A percentile compares a stretch with the other conserved stretches of the same genome.
Conservation (phyloP, 2,329 filamentous ascomycete species). For the Magnaporthiopsis incrustans region DNA sequence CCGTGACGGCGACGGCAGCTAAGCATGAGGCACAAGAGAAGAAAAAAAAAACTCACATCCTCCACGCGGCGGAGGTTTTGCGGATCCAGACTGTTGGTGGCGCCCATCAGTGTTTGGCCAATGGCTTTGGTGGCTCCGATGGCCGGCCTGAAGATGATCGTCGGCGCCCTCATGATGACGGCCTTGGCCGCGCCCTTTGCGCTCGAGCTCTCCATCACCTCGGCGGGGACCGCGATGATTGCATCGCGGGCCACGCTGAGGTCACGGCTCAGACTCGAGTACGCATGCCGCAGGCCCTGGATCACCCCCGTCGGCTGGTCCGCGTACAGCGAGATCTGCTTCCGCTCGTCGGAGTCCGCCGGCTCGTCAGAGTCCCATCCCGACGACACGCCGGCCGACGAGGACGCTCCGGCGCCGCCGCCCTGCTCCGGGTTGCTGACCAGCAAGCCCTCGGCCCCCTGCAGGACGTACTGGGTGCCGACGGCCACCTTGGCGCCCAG, state of each 20-base stretch:
- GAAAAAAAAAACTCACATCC: slow-evolving; percentile 58
- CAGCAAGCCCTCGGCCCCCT: slow-evolving; percentile 79
- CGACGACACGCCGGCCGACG: slow-evolving; percentile 24
- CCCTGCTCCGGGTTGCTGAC: slow-evolving; percentile 28
- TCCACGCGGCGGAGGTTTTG: slow-evolving; percentile 73
- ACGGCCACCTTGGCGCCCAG: slow-evolving; percentile 90
- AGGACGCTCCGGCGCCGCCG: slow-evolving; percentile 24
- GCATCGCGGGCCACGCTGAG: slow-evolving; percentile 81
- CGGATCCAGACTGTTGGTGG: slow-evolving; percentile 84
- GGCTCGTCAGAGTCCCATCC: slow-evolving; percentile 35
- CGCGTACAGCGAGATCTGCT: slow-evolving; percentile 83
- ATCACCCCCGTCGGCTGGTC: slow-evolving; percentile 87
- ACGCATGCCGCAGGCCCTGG: slow-evolving; percentile 77
- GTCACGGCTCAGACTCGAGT: slow-evolving; percentile 75
- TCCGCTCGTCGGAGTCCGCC: slow-evolving; percentile 55
- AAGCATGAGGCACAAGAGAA: background rate
- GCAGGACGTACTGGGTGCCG: slow-evolving; percentile 86
- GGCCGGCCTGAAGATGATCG: slow-evolving; percentile 81
- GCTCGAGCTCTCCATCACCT: slow-evolving; percentile 78
- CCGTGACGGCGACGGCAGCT: too few relatives aligned
- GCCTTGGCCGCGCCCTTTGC: slow-evolving; percentile 74
- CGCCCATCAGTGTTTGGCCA: slow-evolving; percentile 82
- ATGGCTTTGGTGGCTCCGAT: slow-evolving; percentile 86
- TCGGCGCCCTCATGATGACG: slow-evolving; percentile 77
- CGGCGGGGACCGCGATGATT: slow-evolving; percentile 87